A percentile compares a stretch with the other conserved stretches of the same genome.
Conservation (phyloP, 2,329 filamentous ascomycete species). For the Seiridium unicorne region DNA sequence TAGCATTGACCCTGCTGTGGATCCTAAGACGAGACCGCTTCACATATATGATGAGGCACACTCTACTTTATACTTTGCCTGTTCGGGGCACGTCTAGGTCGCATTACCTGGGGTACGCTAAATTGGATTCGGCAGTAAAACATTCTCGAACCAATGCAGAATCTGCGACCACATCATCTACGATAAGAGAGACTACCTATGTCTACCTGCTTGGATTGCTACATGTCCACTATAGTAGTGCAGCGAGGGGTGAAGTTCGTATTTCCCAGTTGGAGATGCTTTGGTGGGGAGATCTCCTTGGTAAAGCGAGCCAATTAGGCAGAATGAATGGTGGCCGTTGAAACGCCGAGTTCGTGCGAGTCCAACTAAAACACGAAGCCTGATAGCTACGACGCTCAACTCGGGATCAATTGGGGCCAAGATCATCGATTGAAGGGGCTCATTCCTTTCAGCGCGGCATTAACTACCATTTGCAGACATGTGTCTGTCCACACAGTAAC, state of each 20-base stretch:
- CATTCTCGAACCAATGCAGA: constrained; percentile 6
- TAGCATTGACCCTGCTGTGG: constrained; percentile 1
- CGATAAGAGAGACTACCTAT: too few species aligned
- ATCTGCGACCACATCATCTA: background rate
- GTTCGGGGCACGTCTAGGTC: background rate
- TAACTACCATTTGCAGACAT: too few species aligned
- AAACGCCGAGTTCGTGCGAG: constrained; percentile 6
- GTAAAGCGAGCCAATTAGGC: background rate
- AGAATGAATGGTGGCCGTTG: background rate
- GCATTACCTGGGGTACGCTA: constrained; percentile 4
- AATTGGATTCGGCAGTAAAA: constrained; percentile 1
- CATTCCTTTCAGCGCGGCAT: too few species aligned
- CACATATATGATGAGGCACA: constrained; percentile 5
- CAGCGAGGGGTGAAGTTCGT: background rate
- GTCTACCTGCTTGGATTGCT: background rate
- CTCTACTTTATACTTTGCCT: background rate
- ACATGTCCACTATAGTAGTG: background rate
- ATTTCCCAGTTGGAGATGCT: too few species aligned
- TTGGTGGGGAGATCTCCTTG: too few species aligned
- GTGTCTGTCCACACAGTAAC: too few species aligned
- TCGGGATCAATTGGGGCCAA: background rate
- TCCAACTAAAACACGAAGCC: background rate
- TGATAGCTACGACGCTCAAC: background rate
- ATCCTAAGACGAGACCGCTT: background rate
- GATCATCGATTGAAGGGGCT: background rate